Evolutionary conservation across 805 yeast genomes (phyloP).

Genomic region (Nakazawaea peltata): DNA sequence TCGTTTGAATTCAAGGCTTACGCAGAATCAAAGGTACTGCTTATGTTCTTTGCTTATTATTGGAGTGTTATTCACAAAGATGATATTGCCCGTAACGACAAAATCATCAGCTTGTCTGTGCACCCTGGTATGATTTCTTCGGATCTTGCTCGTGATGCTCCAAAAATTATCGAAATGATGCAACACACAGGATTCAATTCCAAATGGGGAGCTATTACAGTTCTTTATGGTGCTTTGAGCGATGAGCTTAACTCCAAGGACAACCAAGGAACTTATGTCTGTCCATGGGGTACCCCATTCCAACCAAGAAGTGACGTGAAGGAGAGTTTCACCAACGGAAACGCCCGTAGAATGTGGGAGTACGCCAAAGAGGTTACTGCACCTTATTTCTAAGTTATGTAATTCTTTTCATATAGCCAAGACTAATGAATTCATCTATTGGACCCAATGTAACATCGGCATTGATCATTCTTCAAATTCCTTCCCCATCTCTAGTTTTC

Average conservation of each 20-base stretch:
- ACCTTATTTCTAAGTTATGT: too few relatives aligned
- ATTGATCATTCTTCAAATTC: too few relatives aligned
- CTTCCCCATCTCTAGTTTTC: too few relatives aligned
- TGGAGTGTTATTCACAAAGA: background rate
- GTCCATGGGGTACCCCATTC: conserved; percentile 26
- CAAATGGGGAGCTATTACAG: conserved; percentile 29
- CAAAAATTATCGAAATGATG: too few relatives aligned
- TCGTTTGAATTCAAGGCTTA: too few relatives aligned
- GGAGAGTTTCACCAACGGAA: conserved; percentile 1
- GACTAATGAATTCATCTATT: too few relatives aligned
- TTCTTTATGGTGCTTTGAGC: conserved; percentile 27
- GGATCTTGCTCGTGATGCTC: background rate
- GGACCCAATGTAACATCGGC: too few relatives aligned
- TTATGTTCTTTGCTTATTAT: background rate
- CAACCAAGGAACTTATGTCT: conserved; percentile 23
- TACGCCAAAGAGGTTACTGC: background rate
- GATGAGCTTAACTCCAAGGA: conserved; percentile 20
- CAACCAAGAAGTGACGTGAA: conserved; percentile 14
- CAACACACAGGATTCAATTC: conserved; percentile 13
- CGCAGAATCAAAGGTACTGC: background rate
- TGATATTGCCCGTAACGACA: background rate
- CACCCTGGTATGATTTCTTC: background rate
- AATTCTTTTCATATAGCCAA: too few relatives aligned
- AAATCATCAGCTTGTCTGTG: background rate
- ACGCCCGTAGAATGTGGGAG: conserved; percentile 3